A percentile compares a stretch with the other conserved stretches of the same genome.
phyloP scores from a whole-genome alignment of 2,329 filamentous ascomycete species.

The Pseudocercospora cruenta region DNA sequence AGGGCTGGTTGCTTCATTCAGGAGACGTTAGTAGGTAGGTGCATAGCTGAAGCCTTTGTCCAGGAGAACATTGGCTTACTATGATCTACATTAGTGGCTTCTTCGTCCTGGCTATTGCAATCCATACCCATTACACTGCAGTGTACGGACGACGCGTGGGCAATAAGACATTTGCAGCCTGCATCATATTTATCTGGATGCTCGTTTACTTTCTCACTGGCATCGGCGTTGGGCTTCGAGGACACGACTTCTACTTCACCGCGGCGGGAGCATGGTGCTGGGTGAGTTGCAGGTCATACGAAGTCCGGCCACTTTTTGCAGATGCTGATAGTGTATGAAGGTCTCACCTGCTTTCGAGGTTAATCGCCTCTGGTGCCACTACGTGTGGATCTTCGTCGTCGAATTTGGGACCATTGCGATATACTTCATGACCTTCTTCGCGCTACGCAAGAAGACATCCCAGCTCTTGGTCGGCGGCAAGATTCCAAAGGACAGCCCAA shows the following conservation, averaged over 20 bases:
- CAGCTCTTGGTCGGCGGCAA: constrained; percentile 24
- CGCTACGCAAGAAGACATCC: constrained; percentile 35
- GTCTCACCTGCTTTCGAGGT: constrained; percentile 57
- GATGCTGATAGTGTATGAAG: not conserved
- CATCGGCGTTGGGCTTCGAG: constrained; percentile 53
- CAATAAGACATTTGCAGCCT: constrained; percentile 54
- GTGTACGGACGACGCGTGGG: constrained; percentile 59
- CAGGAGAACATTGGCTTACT: constrained; percentile 45
- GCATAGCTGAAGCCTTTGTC: not conserved
- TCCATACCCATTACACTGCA: constrained; percentile 68
- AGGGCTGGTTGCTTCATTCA: constrained; percentile 70
- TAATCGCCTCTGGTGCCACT: constrained; percentile 58
- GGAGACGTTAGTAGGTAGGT: constrained; percentile 63
- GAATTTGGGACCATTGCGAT: constrained; percentile 57
- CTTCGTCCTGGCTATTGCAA: constrained; percentile 67
- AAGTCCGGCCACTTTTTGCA: not conserved
- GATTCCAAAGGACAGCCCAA: constrained; percentile 23
- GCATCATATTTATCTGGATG: constrained; percentile 58
- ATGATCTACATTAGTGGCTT: constrained; percentile 54
- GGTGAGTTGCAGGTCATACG: constrained; percentile 38
- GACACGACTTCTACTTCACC: constrained; percentile 55
- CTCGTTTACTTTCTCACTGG: constrained; percentile 63
- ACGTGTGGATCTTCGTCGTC: constrained; percentile 65
- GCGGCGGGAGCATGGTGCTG: constrained; percentile 69
- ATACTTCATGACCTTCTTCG: constrained; percentile 46